A percentile compares a stretch with the other conserved stretches of the same genome.
Evolutionary conservation across 2,329 filamentous ascomycete species (phyloP).

Genomic region (Colletotrichum sansevieriae): DNA sequence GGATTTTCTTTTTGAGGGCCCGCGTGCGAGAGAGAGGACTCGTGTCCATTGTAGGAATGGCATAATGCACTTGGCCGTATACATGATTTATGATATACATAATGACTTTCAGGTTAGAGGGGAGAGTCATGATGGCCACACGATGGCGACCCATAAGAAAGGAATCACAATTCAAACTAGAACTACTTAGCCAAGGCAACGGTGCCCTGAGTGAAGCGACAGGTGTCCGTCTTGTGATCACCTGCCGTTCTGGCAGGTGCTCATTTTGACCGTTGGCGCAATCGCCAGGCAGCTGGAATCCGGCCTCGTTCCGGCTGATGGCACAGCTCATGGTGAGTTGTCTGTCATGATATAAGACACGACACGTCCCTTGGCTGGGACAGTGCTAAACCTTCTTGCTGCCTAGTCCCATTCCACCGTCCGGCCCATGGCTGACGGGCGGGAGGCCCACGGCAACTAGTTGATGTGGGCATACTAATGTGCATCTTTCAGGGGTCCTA

Average conservation of each 20-base stretch:
- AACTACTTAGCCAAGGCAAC: background rate
- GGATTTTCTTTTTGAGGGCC: slow-evolving; percentile 27
- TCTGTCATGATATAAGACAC: slow-evolving; percentile 12
- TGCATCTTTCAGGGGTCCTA: no score
- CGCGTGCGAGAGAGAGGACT: slow-evolving; percentile 11
- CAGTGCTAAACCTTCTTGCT: slow-evolving; percentile 3
- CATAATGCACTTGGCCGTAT: slow-evolving; percentile 35
- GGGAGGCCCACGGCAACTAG: no score
- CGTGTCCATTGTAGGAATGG: slow-evolving; percentile 37
- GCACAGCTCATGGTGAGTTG: slow-evolving; percentile 4
- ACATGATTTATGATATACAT: slow-evolving; percentile 41
- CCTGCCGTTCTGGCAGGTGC: background rate
- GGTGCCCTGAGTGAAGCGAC: background rate
- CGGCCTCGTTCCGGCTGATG: background rate
- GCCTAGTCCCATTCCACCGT: slow-evolving; percentile 3
- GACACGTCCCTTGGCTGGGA: background rate
- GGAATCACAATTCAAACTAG: slow-evolving; percentile 10
- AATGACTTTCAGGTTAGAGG: slow-evolving; percentile 40
- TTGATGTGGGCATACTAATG: background rate
- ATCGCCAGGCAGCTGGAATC: slow-evolving; percentile 25
- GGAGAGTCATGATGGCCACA: slow-evolving; percentile 33
- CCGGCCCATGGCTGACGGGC: background rate
- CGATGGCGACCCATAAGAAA: slow-evolving; percentile 22
- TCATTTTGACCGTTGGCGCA: background rate
- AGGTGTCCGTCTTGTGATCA: background rate